A percentile compares a stretch with the other conserved stretches of the same genome.
These are phyloP conservation scores for Taiozyma sp. DNA, from an alignment of 1,139 yeast genomes.

Conservation along the genomic window DNA sequence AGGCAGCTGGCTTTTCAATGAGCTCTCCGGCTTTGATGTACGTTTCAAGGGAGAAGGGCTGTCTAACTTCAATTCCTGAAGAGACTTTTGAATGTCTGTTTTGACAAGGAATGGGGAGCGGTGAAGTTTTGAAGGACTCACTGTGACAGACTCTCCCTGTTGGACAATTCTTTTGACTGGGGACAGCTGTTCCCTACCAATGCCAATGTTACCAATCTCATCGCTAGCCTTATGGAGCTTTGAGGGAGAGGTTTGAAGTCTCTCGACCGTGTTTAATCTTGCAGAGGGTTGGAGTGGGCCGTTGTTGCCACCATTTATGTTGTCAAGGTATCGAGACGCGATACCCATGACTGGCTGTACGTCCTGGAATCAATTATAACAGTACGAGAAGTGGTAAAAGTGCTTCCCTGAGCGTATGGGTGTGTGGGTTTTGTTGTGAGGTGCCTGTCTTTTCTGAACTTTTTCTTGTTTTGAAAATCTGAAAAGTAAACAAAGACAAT, in stretches of 20 bases:
- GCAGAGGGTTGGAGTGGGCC: conserved; percentile 11
- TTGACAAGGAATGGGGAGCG: background rate
- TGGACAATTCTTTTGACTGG: conserved; percentile 2
- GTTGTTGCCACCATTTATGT: conserved; percentile 3
- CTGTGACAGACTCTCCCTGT: background rate
- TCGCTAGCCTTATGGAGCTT: background rate
- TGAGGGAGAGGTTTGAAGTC: conserved; percentile 1
- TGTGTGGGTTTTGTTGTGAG: background rate
- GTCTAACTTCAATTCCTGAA: conserved; percentile 18
- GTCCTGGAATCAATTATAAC: background rate
- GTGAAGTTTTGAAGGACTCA: background rate
- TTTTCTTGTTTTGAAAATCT: background rate
- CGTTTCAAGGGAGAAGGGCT: conserved; percentile 22
- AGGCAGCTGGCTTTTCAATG: background rate
- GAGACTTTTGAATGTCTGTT: conserved; percentile 15
- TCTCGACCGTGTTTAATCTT: conserved; percentile 1
- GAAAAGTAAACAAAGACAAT: background rate
- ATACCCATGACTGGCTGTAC: conserved; percentile 1
- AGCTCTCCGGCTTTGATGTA: conserved; percentile 1
- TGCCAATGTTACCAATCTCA: background rate
- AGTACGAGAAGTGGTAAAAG: background rate
- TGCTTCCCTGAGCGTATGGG: background rate
- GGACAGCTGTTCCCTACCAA: background rate
- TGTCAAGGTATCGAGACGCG: conserved; percentile 14
- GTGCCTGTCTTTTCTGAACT: background rate